Evolutionary conservation across 768 basidiomycete species (phyloP), one percentile per base, ranked within the genome.

Genomic region (Trametes coccinea): DNA sequence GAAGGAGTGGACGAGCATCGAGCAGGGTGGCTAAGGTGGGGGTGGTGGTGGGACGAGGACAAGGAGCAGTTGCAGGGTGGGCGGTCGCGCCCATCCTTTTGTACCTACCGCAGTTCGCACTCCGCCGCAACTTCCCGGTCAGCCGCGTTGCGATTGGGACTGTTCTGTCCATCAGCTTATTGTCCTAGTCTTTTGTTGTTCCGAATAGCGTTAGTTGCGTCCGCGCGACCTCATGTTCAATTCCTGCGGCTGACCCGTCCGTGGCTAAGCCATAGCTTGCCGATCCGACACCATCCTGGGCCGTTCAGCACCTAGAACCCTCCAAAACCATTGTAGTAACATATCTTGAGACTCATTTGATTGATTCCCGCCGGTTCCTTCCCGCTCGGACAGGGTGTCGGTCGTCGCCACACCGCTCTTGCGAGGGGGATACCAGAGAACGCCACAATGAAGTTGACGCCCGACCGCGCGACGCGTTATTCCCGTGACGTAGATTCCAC

Each of bases 51-150:
- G 41, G 40, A 22, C 3, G 57, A 44, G 13, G 57, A 59, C 57
- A 59, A 59, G 49, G 43, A 37, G 49, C 41, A 49, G 33, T 31
- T 39, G 39, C 11, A 31, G 39, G 49, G 33, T 16, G 31, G 49
- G 40, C 40, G 14, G 57, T 33, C 10, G 41, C 33, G n/a, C 5
- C 6, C 30, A 22, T 27, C 2, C 40, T 40, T 52, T 30, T 59
- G 51, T 59, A 33, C 16, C 56, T 30, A 30, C 37, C 56, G 49
- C 57, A 44, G 50, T 59, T 59, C 57, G 33, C 43, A 59, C 57
- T 59, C 57, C 57, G 57, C 57, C 48, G 57, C 49, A 30, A 33
- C 14, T 51, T 45, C 41, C 57, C 57, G 49, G 57, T 45, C 8
- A 52, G 57, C 57, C 49, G 11, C 49, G 27, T 51, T 44, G 41